Evolutionary conservation across 176 grass and related monocot species (phyloP).

Genomic region (Olyra latifolia): DNA sequence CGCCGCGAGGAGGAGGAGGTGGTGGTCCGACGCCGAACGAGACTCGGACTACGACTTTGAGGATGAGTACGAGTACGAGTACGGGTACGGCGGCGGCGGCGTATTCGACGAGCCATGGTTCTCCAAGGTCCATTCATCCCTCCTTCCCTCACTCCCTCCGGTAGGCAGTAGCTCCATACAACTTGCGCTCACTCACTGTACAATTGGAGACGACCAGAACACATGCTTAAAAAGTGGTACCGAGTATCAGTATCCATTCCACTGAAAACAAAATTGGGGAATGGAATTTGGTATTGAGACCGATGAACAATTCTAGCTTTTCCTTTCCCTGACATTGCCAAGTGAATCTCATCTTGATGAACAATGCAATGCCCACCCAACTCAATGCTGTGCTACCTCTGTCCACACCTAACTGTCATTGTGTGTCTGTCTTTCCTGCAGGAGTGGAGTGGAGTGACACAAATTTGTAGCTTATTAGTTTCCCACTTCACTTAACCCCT

Average conservation of each 20-base stretch:
- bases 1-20: constrained; percentile 11
- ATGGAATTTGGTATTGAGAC: neutral
- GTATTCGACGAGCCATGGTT: constrained; percentile 53
- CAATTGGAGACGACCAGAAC: neutral
- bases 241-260: neutral
- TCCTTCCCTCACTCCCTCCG: neutral
- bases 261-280: neutral
- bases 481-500: neutral
- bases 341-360: neutral
- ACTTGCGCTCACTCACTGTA: neutral
- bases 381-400: neutral
- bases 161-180: neutral
- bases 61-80: neutral
- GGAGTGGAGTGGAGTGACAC: neutral
- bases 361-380: neutral
- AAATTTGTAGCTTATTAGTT: neutral
- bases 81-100: neutral
- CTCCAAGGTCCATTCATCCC: constrained; percentile 28
- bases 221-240: neutral
- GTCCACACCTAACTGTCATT: neutral
- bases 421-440: neutral
- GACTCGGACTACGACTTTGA: neutral
- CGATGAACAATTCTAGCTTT: neutral
- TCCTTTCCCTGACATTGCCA: neutral
- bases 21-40: constrained; percentile 28